These are phyloP conservation scores for Eimeria necatrix DNA, from an alignment of 169 alveolate genomes.

Conservation along the genomic window DNA sequence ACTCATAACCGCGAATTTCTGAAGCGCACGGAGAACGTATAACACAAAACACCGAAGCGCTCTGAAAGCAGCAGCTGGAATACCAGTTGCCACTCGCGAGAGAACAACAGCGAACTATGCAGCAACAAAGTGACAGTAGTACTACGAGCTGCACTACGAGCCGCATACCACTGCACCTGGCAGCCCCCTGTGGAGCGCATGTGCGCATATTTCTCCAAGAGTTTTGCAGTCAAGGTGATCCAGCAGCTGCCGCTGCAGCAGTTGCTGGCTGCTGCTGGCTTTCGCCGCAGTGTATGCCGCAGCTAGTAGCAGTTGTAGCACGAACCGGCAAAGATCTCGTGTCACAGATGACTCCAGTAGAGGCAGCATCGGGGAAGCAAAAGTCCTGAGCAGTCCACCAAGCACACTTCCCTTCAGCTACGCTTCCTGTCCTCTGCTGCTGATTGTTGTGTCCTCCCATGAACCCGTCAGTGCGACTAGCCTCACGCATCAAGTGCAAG, in stretches of 20 bases:
- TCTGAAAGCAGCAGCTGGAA: not conserved
- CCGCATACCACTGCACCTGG: conserved; percentile 45
- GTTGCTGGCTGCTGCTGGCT: conserved; percentile 18
- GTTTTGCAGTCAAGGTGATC: conserved; percentile 19
- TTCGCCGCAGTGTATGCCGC: conserved; percentile 58
- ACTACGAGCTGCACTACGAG: no score
- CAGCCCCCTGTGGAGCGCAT: conserved; percentile 15
- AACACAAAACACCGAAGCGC: not conserved
- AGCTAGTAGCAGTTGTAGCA: conserved; percentile 65
- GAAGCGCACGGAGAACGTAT: not conserved
- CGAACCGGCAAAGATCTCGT: conserved; percentile 33
- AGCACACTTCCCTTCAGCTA: not conserved
- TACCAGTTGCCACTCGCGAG: not conserved
- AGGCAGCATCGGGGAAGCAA: conserved; percentile 65
- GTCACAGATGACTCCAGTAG: conserved; percentile 63
- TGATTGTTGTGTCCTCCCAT: not conserved
- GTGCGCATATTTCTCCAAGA: conserved; percentile 63
- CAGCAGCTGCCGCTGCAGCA: conserved; percentile 30
- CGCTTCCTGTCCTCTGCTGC: not conserved
- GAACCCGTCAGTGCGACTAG: not conserved
- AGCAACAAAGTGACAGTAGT: not conserved
- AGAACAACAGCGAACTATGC: not conserved
- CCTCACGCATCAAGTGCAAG: not conserved
- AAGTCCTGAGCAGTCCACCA: conserved; percentile 41
- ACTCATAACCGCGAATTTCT: conserved; percentile 63